A percentile compares a stretch with the other conserved stretches of the same genome.
phyloP scores from a whole-genome alignment of 371 early-diverging fungal species.

The Saksenaea vasiformis region DNA sequence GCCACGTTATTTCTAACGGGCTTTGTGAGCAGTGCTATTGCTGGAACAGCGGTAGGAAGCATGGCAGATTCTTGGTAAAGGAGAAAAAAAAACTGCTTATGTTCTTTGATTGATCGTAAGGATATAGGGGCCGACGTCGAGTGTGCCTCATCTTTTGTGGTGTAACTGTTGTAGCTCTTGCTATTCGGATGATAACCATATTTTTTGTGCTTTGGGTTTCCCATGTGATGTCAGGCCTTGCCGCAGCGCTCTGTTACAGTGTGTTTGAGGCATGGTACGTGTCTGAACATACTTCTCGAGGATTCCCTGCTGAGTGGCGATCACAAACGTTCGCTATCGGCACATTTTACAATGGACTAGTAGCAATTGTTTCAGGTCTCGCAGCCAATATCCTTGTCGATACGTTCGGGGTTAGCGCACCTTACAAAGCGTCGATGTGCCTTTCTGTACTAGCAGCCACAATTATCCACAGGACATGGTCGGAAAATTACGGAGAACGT shows the following conservation, averaged over 20 bases:
- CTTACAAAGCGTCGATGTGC: slow-evolving; percentile 60
- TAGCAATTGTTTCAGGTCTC: slow-evolving; percentile 74
- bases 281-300: slow-evolving; percentile 63
- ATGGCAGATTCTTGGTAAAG: slow-evolving; percentile 72
- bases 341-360: slow-evolving; percentile 71
- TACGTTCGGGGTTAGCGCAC: slow-evolving; percentile 58
- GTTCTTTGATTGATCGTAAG: not conserved
- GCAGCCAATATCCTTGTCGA: slow-evolving; percentile 64
- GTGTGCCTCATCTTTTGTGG: slow-evolving; percentile 67
- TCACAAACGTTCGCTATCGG: slow-evolving; percentile 70
- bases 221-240: slow-evolving; percentile 68
- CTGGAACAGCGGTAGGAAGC: slow-evolving; percentile 74
- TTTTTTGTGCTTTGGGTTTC: slow-evolving; percentile 62
- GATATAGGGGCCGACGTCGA: slow-evolving; percentile 64
- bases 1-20: slow-evolving; percentile 74
- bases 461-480: slow-evolving; percentile 60
- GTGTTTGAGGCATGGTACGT: slow-evolving; percentile 87
- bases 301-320: slow-evolving; percentile 59
- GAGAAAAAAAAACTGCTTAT: not conserved
- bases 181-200: slow-evolving; percentile 54
- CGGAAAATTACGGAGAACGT: slow-evolving; percentile 72
- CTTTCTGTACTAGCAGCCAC: slow-evolving; percentile 50
- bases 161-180: slow-evolving; percentile 56
- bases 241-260: slow-evolving; percentile 70
- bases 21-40: slow-evolving; percentile 72